Conservation (phyloP, 116 monocot species). For the Iris pallida region DNA sequence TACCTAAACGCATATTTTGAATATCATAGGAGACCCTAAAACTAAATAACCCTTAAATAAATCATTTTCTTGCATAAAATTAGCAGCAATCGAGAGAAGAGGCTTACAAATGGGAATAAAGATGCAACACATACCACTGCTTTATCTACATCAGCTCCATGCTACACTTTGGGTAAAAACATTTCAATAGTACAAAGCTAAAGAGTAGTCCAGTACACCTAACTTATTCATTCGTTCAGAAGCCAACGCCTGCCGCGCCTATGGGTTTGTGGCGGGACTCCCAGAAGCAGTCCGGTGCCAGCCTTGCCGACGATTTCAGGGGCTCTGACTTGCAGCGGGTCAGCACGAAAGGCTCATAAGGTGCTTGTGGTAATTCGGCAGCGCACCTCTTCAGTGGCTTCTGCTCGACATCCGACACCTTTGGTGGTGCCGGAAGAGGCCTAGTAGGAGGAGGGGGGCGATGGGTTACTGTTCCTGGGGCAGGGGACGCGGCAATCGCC, state of each 20-base stretch:
- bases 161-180: too few relatives aligned
- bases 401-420: constrained; percentile 8
- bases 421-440: constrained; percentile 4
- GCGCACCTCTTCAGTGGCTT: constrained; percentile 12
- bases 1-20: too few relatives aligned
- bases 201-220: too few relatives aligned
- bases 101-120: too few relatives aligned
- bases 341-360: constrained; percentile 45
- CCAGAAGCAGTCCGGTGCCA: constrained; percentile 89
- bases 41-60: too few relatives aligned
- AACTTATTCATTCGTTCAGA: constrained; percentile 28
- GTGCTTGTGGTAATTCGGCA: background rate
- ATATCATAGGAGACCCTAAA: too few relatives aligned
- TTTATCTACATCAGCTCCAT: too few relatives aligned
- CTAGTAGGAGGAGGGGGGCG: background rate
- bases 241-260: constrained; percentile 76
- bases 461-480: background rate
- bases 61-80: too few relatives aligned
- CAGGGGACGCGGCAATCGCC: background rate
- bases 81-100: too few relatives aligned
- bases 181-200: too few relatives aligned
- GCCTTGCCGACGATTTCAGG: constrained; percentile 61
- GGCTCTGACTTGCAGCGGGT: constrained; percentile 99
- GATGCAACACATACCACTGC: too few relatives aligned
- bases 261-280: constrained; percentile 75